Evolutionary conservation across 208 protist genomes (phyloP).

Genomic region (Acanthamoeba polyphaga): DNA sequence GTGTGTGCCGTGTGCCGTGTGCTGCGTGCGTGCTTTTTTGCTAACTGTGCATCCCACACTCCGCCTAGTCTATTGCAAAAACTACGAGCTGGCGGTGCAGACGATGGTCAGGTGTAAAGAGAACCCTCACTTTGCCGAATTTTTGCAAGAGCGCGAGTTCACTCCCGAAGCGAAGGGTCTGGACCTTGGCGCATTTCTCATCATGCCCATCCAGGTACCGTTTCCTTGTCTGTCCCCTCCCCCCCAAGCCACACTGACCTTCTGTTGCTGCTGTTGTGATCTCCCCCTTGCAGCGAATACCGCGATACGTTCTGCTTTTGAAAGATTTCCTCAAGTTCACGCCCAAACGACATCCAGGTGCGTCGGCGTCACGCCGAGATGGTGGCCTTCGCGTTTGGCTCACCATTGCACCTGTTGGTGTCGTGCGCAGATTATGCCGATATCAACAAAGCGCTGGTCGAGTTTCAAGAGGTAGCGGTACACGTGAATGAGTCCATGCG

Average conservation of each 20-base stretch:
- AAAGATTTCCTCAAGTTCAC: conserved; percentile 33
- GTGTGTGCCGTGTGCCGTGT: neutral
- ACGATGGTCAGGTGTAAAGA: neutral
- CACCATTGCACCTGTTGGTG: no score
- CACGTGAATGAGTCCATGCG: conserved; percentile 19
- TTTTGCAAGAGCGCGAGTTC: neutral
- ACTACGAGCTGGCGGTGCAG: neutral
- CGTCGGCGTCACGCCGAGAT: neutral
- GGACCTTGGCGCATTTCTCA: conserved; percentile 13
- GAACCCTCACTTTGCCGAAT: conserved; percentile 8
- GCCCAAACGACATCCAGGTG: neutral
- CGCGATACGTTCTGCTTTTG: conserved; percentile 49
- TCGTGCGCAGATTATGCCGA: neutral
- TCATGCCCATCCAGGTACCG: conserved; percentile 29
- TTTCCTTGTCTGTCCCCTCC: neutral
- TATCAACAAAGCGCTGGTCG: neutral
- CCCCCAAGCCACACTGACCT: neutral
- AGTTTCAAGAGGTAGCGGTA: conserved; percentile 12
- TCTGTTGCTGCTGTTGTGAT: no score
- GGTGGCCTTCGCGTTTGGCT: no score
- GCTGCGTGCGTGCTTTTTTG: neutral
- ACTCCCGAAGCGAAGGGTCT: neutral
- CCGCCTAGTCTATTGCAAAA: conserved; percentile 31
- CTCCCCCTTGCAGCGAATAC: neutral
- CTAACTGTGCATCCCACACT: no score